phyloP scores from a whole-genome alignment of 1,139 yeast genomes.

The Ogataea hybrid region DNA sequence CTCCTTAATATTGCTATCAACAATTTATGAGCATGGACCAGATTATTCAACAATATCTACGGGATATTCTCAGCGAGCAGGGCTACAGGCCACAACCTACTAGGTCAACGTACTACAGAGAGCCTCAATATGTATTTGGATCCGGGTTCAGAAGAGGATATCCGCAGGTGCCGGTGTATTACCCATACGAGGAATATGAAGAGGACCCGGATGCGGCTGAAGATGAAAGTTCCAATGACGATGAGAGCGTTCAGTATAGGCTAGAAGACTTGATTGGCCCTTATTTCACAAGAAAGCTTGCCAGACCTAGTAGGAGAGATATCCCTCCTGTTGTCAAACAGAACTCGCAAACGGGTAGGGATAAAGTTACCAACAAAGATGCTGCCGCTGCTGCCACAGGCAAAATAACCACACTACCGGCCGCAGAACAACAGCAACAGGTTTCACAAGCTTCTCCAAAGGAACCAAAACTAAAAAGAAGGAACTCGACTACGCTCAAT shows the following conservation, averaged over 20 bases:
- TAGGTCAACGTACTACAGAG: conserved; percentile 3
- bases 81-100: conserved; percentile 4
- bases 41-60: conserved; percentile 16
- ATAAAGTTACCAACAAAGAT: neutral
- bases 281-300: conserved; percentile 15
- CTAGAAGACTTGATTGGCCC: conserved; percentile 17
- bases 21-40: conserved; percentile 15
- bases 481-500: conserved; percentile 12
- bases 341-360: neutral
- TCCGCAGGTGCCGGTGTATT: conserved; percentile 2
- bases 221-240: conserved; percentile 6
- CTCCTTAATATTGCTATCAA: neutral
- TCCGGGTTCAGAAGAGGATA: conserved; percentile 6
- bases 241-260: conserved; percentile 15
- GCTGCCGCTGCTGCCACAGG: conserved; percentile 1
- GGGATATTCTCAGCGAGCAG: conserved; percentile 17
- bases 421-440: neutral
- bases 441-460: neutral
- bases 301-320: conserved; percentile 7
- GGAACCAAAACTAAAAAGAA: conserved; percentile 12
- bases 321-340: neutral
- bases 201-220: conserved; percentile 7
- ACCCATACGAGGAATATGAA: conserved; percentile 5
- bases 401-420: neutral
- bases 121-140: conserved; percentile 3